phyloP scores from a whole-genome alignment of 2,329 filamentous ascomycete genomes.

The Sphaerulina musiva region DNA sequence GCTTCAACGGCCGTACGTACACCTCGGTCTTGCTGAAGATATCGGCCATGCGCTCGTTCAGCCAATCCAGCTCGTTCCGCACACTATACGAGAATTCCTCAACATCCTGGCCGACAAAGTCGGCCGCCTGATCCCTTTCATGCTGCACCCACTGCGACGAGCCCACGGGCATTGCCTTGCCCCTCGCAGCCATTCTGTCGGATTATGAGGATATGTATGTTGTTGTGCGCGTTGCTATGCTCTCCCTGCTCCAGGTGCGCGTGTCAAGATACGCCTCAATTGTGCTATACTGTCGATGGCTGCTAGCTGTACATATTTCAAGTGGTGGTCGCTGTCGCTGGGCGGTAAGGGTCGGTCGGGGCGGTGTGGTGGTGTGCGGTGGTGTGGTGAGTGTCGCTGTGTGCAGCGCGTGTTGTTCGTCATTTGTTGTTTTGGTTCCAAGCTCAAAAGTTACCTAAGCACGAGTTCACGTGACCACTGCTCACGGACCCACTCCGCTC shows the following conservation, averaged over 20 bases:
- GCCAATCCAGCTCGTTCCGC: conserved; percentile 91
- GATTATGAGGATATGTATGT: not conserved
- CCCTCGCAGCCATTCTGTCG: conserved; percentile 24
- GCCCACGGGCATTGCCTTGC: conserved; percentile 28
- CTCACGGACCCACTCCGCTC: too few species aligned
- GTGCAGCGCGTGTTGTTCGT: conserved; percentile 3
- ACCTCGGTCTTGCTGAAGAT: conserved; percentile 82
- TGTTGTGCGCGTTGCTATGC: conserved; percentile 17
- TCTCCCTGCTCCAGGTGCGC: conserved; percentile 9
- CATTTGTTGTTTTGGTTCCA: conserved; percentile 5
- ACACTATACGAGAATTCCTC: conserved; percentile 92
- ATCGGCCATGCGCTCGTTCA: conserved; percentile 96
- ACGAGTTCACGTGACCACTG: not conserved
- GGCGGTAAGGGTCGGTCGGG: not conserved
- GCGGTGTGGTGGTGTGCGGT: conserved; percentile 3
- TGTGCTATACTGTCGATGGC: conserved; percentile 7
- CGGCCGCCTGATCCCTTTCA: conserved; percentile 70
- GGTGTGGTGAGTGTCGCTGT: conserved; percentile 4
- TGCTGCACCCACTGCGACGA: conserved; percentile 66
- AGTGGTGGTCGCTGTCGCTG: conserved; percentile 13
- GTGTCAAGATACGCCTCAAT: conserved; percentile 9
- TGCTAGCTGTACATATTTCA: conserved; percentile 20
- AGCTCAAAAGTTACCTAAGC: not conserved
- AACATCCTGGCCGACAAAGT: conserved; percentile 71
- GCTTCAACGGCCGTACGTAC: conserved; percentile 49